A percentile compares a stretch with the other conserved stretches of the same genome.
Evolutionary conservation across 495 filamentous ascomycete species (phyloP).

Genomic region (Talaromyces nanjingensis): DNA sequence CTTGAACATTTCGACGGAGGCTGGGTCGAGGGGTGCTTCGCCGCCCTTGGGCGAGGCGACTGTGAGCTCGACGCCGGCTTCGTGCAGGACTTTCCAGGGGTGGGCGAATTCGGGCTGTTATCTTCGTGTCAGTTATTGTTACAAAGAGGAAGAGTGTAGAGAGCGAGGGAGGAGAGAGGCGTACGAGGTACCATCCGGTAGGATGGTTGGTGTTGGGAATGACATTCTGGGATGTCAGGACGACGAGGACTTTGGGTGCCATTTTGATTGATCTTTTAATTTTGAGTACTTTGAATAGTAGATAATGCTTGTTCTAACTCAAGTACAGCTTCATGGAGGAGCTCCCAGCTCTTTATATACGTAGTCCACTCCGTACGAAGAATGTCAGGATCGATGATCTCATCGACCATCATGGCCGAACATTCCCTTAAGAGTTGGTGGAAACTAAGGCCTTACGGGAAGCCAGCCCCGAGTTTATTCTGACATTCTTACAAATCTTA

Average conservation of each 20-base stretch:
- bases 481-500: not conserved
- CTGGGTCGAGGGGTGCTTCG: conserved; percentile 57
- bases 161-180: conserved; percentile 1
- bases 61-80: conserved; percentile 43
- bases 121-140: not conserved
- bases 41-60: conserved; percentile 65
- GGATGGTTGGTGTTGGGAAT: conserved; percentile 44
- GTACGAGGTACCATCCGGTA: conserved; percentile 64
- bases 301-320: not conserved
- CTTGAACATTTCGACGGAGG: conserved; percentile 54
- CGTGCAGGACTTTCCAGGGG: conserved; percentile 52
- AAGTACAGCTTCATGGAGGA: not conserved
- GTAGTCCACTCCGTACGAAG: not conserved
- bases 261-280: conserved; percentile 11
- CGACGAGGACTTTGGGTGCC: conserved; percentile 57
- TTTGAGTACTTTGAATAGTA: not conserved
- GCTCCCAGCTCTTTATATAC: not conserved
- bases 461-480: not conserved
- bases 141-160: not conserved
- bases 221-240: conserved; percentile 56
- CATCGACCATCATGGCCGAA: not conserved
- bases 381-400: not conserved
- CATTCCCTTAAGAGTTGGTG: not conserved
- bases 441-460: not conserved
- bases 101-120: conserved; percentile 64